Evolutionary conservation across 2,329 filamentous ascomycete species (phyloP).

Genomic region (Aspergillus sp.): DNA sequence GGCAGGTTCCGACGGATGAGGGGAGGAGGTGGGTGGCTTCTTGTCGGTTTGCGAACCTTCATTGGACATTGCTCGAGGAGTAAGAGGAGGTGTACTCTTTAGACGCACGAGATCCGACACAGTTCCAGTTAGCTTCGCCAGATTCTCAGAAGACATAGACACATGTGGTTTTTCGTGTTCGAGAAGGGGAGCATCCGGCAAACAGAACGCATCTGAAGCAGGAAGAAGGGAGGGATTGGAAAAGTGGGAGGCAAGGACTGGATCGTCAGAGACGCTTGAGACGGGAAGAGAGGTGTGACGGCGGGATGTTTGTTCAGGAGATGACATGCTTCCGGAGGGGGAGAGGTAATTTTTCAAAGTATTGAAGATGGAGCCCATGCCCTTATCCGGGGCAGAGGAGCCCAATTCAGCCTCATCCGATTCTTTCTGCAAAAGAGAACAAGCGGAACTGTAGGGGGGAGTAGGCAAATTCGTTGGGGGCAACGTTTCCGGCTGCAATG

Average conservation of each 20-base stretch:
- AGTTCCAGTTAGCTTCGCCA: constrained; percentile 78
- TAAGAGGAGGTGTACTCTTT: constrained; percentile 92
- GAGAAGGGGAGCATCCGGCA: constrained; percentile 54
- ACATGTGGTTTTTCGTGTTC: constrained; percentile 45
- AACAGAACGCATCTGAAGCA: constrained; percentile 51
- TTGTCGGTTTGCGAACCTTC: constrained; percentile 48
- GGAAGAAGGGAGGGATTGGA: constrained; percentile 65
- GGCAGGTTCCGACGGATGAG: constrained; percentile 22
- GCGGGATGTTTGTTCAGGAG: constrained; percentile 39
- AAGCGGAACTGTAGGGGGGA: constrained; percentile 47
- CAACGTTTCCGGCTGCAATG: constrained; percentile 32
- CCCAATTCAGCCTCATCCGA: constrained; percentile 45
- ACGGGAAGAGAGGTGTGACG: constrained; percentile 58
- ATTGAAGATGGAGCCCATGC: constrained; percentile 45
- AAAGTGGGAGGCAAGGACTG: constrained; percentile 67
- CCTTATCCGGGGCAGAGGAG: constrained; percentile 40
- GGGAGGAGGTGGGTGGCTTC: constrained; percentile 30
- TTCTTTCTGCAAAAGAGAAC: constrained; percentile 48
- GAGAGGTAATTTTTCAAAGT: constrained; percentile 49
- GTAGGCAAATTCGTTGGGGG: constrained; percentile 43
- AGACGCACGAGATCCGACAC: constrained; percentile 58
- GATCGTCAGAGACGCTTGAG: constrained; percentile 65
- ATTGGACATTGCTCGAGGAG: constrained; percentile 80
- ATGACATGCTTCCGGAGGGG: constrained; percentile 35
- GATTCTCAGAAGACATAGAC: constrained; percentile 48